Conservation (phyloP, 1,284 basidiomycete genomes). For the Wolfiporia cocos region DNA sequence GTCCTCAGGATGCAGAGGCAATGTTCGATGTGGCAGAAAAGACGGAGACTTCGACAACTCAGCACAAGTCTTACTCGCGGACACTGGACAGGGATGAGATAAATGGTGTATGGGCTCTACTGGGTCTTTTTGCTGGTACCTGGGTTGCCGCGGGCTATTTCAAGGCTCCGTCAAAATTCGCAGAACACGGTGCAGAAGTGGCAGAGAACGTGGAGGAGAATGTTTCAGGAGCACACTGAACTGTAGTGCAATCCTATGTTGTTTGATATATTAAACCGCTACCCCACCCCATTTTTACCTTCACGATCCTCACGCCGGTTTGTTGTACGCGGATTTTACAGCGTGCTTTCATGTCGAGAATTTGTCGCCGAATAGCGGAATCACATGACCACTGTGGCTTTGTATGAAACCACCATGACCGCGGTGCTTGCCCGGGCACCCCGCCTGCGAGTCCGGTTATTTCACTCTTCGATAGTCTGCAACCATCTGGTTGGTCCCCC, state of each 20-base stretch:
- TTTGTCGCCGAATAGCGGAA: not conserved
- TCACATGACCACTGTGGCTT: conserved; percentile 3
- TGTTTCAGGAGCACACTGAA: conserved; percentile 5
- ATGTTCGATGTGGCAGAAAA: conserved; percentile 19
- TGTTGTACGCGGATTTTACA: too few species aligned
- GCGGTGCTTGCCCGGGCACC: conserved; percentile 6
- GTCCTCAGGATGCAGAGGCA: conserved; percentile 5
- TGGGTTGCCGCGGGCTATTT: conserved; percentile 42
- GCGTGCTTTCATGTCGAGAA: not conserved
- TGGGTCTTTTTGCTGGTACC: conserved; percentile 47
- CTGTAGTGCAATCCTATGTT: not conserved
- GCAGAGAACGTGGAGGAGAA: conserved; percentile 14
- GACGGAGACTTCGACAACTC: conserved; percentile 18
- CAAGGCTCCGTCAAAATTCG: conserved; percentile 21
- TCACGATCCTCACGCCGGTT: too few species aligned
- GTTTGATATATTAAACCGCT: not conserved
- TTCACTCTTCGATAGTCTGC: conserved; percentile 35
- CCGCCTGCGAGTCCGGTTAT: conserved; percentile 19
- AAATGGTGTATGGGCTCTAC: conserved; percentile 45
- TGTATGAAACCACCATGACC: conserved; percentile 15
- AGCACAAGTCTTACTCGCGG: conserved; percentile 31
- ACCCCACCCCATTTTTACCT: not conserved
- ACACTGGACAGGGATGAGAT: conserved; percentile 47
- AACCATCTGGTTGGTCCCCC: conserved; percentile 61
- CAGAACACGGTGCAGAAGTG: conserved; percentile 15